These are phyloP conservation scores for Didymella segeticola DNA, from an alignment of 2,329 filamentous ascomycete species.

Conservation along the genomic window DNA sequence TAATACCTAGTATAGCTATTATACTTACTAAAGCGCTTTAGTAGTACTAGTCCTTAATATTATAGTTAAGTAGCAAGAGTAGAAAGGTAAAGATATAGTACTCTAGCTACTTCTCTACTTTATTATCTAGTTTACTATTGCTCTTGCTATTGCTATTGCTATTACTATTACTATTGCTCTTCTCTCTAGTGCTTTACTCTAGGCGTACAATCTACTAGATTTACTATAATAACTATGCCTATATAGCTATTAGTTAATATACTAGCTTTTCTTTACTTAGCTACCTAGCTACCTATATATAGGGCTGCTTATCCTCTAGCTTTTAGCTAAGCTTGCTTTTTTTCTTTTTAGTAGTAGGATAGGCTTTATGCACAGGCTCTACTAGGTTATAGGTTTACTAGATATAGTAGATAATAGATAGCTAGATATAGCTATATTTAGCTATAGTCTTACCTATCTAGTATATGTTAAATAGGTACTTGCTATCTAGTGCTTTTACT, in stretches of 20 bases:
- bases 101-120: not conserved
- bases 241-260: not conserved
- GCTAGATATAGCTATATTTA: not conserved
- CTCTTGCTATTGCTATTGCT: too few species aligned
- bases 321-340: not conserved
- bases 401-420: not conserved
- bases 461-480: constrained; percentile 4
- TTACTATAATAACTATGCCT: not conserved
- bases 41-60: constrained; percentile 8
- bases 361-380: not conserved
- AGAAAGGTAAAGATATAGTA: not conserved
- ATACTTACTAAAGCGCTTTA: constrained; percentile 4
- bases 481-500: constrained; percentile 20
- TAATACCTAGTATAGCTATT: constrained; percentile 7
- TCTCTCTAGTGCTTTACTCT: not conserved
- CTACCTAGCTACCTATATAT: not conserved
- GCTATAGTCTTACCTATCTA: constrained; percentile 5
- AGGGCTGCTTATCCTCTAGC: not conserved
- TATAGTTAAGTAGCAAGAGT: constrained; percentile 4
- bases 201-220: not conserved
- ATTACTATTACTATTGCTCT: not conserved
- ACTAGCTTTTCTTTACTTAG: not conserved
- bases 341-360: not conserved
- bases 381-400: not conserved
- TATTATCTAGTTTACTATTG: not conserved